These are phyloP conservation scores for Phallus indusiatus DNA, from an alignment of 768 basidiomycete genomes.

Conservation along the genomic window DNA sequence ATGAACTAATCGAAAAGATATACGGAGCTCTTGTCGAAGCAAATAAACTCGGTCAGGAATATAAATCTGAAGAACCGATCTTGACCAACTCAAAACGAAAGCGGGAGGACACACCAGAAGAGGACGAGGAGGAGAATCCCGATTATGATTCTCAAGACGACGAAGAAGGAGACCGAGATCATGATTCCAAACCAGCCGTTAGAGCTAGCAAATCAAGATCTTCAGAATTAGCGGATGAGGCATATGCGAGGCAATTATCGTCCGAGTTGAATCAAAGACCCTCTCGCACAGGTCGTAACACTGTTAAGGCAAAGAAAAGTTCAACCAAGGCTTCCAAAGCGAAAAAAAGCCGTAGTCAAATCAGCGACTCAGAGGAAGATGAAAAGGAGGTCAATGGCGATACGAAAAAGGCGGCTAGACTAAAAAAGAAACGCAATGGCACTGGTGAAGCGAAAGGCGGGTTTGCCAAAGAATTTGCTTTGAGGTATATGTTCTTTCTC, in stretches of 20 bases:
- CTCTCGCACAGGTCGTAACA: constrained; percentile 26
- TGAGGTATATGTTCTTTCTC: constrained; percentile 43
- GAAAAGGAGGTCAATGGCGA: constrained; percentile 39
- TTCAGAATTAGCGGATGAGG: constrained; percentile 52
- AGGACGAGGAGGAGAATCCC: constrained; percentile 27
- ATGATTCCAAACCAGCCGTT: constrained; percentile 2
- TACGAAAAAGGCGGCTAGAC: constrained; percentile 31
- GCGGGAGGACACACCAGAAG: constrained; percentile 12
- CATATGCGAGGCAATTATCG: constrained; percentile 62
- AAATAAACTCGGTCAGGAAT: constrained; percentile 16
- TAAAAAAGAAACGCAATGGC: constrained; percentile 24
- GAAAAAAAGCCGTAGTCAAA: constrained; percentile 46
- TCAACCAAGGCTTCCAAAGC: constrained; percentile 35
- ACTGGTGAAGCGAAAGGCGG: constrained; percentile 55
- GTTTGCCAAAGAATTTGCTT: constrained; percentile 64
- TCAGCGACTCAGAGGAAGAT: constrained; percentile 39
- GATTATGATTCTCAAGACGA: constrained; percentile 14
- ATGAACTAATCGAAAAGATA: constrained; percentile 55
- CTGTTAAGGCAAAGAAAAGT: constrained; percentile 19
- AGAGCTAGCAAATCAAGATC: constrained; percentile 33
- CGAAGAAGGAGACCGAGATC: constrained; percentile 17
- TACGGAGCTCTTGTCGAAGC: constrained; percentile 48
- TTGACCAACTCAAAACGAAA: constrained; percentile 15
- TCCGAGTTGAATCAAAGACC: constrained; percentile 59
- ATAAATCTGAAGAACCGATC: constrained; percentile 15